Conservation (phyloP, 306 rosid species). For the Prunus salicina region DNA sequence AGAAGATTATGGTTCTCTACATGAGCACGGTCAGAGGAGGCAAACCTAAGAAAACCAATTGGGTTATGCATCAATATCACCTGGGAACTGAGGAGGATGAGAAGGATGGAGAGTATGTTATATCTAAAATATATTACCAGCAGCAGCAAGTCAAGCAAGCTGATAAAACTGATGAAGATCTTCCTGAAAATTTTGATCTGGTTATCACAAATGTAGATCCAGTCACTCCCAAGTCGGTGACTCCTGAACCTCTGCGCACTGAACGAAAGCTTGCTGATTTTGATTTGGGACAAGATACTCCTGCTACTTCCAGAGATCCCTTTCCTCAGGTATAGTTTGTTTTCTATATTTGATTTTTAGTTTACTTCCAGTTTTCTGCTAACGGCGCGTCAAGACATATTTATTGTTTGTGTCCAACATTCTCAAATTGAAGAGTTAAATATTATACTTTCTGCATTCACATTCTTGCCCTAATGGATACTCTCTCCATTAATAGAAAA, state of each 20-base stretch:
- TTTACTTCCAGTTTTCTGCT: background rate
- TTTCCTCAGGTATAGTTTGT: constrained; percentile 41
- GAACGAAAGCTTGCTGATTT: constrained; percentile 37
- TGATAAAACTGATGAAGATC: constrained; percentile 50
- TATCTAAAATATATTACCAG: constrained; percentile 76
- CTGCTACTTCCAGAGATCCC: constrained; percentile 11
- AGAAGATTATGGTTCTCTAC: constrained; percentile 89
- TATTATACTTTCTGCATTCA: background rate
- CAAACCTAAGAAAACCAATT: constrained; percentile 73
- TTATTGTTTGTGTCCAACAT: background rate
- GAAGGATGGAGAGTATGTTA: constrained; percentile 62
- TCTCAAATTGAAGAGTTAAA: background rate
- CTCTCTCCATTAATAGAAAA: background rate
- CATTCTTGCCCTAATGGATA: background rate
- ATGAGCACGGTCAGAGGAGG: constrained; percentile 48
- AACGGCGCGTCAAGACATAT: background rate
- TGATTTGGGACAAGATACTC: constrained; percentile 37
- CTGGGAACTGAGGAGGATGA: constrained; percentile 75
- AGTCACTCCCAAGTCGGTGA: constrained; percentile 65
- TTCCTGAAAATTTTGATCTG: constrained; percentile 44
- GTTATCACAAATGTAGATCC: constrained; percentile 51
- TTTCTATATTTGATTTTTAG: background rate
- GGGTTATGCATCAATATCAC: constrained; percentile 95
- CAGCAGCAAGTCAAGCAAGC: constrained; percentile 52
- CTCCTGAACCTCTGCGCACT: constrained; percentile 59